phyloP scores from a whole-genome alignment of 768 basidiomycete species.

The Pisolithus tinctorius region DNA sequence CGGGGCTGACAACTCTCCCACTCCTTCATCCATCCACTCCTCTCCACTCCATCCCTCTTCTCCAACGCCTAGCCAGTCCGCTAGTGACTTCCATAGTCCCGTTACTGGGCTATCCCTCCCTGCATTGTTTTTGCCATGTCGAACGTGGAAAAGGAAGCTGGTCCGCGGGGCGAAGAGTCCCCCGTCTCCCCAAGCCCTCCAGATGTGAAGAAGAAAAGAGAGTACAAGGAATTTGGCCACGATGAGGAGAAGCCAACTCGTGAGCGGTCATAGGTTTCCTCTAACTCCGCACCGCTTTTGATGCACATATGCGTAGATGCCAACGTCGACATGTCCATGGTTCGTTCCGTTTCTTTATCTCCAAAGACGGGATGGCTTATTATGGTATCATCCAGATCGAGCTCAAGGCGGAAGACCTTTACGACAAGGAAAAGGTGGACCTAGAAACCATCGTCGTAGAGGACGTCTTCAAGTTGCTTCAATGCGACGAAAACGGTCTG shows the following conservation, averaged over 20 bases:
- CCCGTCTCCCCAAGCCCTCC: conserved; percentile 15
- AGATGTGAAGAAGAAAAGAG: conserved; percentile 56
- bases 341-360: conserved; percentile 25
- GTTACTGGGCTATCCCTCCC: not conserved
- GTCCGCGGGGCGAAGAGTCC: conserved; percentile 46
- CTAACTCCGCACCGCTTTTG: not conserved
- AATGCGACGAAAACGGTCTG: conserved; percentile 83
- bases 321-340: conserved; percentile 80
- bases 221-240: conserved; percentile 84
- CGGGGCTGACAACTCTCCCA: conserved; percentile 24
- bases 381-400: conserved; percentile 48
- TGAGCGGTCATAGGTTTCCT: conserved; percentile 29
- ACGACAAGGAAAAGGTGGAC: conserved; percentile 99
- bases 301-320: conserved; percentile 46
- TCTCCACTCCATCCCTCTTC: not conserved
- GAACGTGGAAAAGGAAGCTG: conserved; percentile 59
- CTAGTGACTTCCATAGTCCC: conserved; percentile 19
- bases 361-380: not conserved
- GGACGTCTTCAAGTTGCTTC: conserved; percentile 93
- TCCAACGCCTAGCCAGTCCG: conserved; percentile 7
- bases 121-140: conserved; percentile 17
- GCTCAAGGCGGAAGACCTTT: conserved; percentile 87
- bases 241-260: conserved; percentile 63
- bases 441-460: conserved; percentile 94
- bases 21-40: conserved; percentile 13